phyloP scores from a whole-genome alignment of 352 stramenopile genomes.

The Globisporangium spinosum region DNA sequence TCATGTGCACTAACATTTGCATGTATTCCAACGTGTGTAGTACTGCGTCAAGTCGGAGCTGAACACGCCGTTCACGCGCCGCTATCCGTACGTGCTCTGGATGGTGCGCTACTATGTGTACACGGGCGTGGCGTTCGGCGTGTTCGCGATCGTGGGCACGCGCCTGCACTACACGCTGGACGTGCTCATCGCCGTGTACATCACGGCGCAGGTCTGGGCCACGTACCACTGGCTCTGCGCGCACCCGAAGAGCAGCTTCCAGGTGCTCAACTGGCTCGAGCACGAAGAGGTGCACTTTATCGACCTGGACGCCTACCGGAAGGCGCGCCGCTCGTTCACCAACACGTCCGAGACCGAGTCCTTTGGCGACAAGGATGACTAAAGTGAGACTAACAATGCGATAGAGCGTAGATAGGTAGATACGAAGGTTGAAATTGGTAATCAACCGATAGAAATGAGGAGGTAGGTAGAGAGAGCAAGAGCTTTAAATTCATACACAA shows the following conservation, averaged over 20 bases:
- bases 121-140: constrained; percentile 47
- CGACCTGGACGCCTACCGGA: constrained; percentile 74
- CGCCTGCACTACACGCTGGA: constrained; percentile 86
- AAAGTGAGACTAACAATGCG: background rate
- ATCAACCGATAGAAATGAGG: constrained; percentile 9
- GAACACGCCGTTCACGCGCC: constrained; percentile 83
- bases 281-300: constrained; percentile 79
- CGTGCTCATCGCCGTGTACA: constrained; percentile 86
- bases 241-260: constrained; percentile 56
- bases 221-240: constrained; percentile 81
- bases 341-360: constrained; percentile 20
- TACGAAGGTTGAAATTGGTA: background rate
- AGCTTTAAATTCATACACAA: background rate
- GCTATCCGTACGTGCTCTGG: constrained; percentile 67
- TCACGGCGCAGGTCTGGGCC: constrained; percentile 80
- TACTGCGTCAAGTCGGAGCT: constrained; percentile 67
- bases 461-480: constrained; percentile 6
- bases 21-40: background rate
- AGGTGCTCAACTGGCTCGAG: constrained; percentile 78
- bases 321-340: constrained; percentile 59
- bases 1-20: background rate
- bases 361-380: constrained; percentile 15
- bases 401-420: constrained; percentile 2
- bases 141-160: constrained; percentile 85
- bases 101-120: constrained; percentile 83